Evolutionary conservation across 257 asterid species (phyloP).

Genomic region (Capsicum pubescens): DNA sequence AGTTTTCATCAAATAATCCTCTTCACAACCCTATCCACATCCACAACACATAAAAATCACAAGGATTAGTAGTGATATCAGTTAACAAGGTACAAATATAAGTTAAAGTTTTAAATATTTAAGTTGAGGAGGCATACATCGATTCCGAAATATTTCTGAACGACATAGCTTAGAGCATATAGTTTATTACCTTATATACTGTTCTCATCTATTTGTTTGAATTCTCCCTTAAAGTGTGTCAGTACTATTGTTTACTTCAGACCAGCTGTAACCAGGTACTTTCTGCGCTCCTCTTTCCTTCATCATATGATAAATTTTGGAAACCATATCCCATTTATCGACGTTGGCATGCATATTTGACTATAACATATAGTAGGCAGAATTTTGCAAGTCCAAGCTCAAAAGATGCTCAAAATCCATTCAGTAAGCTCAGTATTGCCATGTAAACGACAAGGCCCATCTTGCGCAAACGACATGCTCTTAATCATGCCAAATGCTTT

Average conservation of each 20-base stretch:
- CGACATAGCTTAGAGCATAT: too few species aligned
- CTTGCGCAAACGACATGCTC: conserved; percentile 75
- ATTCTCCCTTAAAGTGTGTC: too few species aligned
- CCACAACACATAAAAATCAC: too few species aligned
- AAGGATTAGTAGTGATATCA: too few species aligned
- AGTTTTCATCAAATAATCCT: too few species aligned
- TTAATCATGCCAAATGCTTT: conserved; percentile 59
- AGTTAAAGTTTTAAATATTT: too few species aligned
- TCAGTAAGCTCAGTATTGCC: conserved; percentile 78
- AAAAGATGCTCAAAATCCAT: conserved; percentile 65
- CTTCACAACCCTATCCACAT: too few species aligned
- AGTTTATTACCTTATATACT: too few species aligned
- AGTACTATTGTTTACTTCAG: conserved; percentile 60
- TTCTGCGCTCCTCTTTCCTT: conserved; percentile 78
- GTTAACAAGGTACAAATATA: too few species aligned
- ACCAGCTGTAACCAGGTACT: conserved; percentile 83
- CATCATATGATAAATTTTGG: conserved; percentile 65
- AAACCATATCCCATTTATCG: conserved; percentile 70
- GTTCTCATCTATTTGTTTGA: too few species aligned
- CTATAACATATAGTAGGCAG: conserved; percentile 79
- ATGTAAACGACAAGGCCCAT: conserved; percentile 81
- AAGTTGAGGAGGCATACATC: too few species aligned
- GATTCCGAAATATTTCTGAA: too few species aligned
- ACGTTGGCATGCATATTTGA: conserved; percentile 76
- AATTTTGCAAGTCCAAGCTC: conserved; percentile 75